phyloP scores from a whole-genome alignment of 1,284 basidiomycete genomes.

The Thelephora terrestris region DNA sequence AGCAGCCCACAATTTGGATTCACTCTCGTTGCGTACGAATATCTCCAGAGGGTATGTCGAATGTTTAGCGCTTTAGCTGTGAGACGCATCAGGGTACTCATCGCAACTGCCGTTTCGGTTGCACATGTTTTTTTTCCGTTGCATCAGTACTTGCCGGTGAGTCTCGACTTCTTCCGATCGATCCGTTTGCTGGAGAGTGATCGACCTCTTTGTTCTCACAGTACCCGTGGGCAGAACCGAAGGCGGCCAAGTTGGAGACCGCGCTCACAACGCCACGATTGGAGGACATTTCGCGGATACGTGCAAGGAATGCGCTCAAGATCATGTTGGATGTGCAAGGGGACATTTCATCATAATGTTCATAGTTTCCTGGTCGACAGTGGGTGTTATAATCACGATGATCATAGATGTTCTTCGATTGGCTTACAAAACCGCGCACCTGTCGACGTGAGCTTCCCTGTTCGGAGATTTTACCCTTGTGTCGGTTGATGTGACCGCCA shows the following conservation, averaged over 20 bases:
- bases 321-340: conserved; percentile 78
- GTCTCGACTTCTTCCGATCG: conserved; percentile 23
- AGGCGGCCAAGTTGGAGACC: conserved; percentile 44
- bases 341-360: conserved; percentile 53
- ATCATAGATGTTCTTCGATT: too few species aligned
- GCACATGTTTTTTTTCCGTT: conserved; percentile 2
- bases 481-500: too few species aligned
- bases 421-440: too few species aligned
- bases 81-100: background rate
- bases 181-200: conserved; percentile 5
- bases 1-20: conserved; percentile 89
- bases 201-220: conserved; percentile 8
- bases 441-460: too few species aligned
- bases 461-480: too few species aligned
- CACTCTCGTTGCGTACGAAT: conserved; percentile 85
- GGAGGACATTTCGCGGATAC: conserved; percentile 79
- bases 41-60: conserved; percentile 52
- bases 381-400: background rate
- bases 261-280: conserved; percentile 52
- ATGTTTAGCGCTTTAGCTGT: background rate
- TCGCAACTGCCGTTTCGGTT: background rate
- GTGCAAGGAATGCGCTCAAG: conserved; percentile 90
- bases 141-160: conserved; percentile 56
- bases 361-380: conserved; percentile 12
- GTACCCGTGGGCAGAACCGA: conserved; percentile 13